These are phyloP conservation scores for Nigrospora sphaerica DNA, from an alignment of 2,329 filamentous ascomycete genomes.

Conservation along the genomic window DNA sequence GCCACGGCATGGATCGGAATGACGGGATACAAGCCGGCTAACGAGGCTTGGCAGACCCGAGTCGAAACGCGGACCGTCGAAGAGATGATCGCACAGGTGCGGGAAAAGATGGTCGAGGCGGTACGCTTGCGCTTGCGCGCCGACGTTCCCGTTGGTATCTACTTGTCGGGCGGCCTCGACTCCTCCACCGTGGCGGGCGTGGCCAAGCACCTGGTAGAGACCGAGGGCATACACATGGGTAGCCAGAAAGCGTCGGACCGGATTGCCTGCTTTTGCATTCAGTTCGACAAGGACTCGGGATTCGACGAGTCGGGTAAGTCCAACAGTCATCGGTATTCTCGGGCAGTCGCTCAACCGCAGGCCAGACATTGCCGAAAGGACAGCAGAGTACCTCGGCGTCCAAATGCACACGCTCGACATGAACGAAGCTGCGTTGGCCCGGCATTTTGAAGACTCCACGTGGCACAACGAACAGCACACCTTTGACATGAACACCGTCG, in stretches of 20 bases:
- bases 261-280: constrained; percentile 39
- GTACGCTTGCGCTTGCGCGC: constrained; percentile 45
- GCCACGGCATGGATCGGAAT: neutral
- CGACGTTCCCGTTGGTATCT: constrained; percentile 51
- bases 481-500: constrained; percentile 38
- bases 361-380: constrained; percentile 22
- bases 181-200: constrained; percentile 51
- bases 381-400: constrained; percentile 32
- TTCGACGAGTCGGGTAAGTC: constrained; percentile 36
- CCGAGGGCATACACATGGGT: constrained; percentile 38
- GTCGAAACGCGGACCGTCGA: constrained; percentile 35
- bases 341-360: neutral
- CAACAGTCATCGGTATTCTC: neutral
- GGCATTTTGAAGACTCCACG: constrained; percentile 37
- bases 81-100: constrained; percentile 43
- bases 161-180: constrained; percentile 50
- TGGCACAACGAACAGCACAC: constrained; percentile 27
- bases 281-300: constrained; percentile 40
- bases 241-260: constrained; percentile 23
- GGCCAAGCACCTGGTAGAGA: constrained; percentile 40
- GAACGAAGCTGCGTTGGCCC: constrained; percentile 29
- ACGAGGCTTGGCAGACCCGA: constrained; percentile 11
- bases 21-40: neutral
- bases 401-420: constrained; percentile 28
- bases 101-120: constrained; percentile 41